Conservation (phyloP, 164 flowering plant genomes). For the Vitis riparia region DNA sequence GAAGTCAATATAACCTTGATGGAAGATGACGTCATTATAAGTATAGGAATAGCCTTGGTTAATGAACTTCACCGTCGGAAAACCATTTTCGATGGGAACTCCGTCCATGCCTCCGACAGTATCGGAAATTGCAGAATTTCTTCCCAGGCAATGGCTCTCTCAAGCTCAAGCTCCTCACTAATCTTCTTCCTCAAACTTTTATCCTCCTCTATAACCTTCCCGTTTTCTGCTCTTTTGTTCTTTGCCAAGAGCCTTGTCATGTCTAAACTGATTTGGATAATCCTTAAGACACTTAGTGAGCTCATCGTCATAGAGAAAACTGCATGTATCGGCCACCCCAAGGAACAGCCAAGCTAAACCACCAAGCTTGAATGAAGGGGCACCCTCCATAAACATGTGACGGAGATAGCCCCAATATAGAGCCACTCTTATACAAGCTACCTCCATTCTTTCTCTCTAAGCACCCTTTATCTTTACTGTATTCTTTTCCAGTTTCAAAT, state of each 20-base stretch:
- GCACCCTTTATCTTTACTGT: slow-evolving; percentile 47
- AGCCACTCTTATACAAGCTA: slow-evolving; percentile 47
- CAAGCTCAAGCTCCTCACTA: too few species aligned
- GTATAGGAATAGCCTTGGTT: slow-evolving; percentile 83
- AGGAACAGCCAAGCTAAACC: too few species aligned
- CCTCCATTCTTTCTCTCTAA: slow-evolving; percentile 46
- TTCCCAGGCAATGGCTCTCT: too few species aligned
- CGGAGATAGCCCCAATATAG: slow-evolving; percentile 95
- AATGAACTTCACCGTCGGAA: slow-evolving; percentile 62
- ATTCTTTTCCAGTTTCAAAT: slow-evolving; percentile 56
- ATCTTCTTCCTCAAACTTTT: too few species aligned
- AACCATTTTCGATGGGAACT: slow-evolving; percentile 62
- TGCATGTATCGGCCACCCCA: slow-evolving; percentile 95
- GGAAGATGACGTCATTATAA: slow-evolving; percentile 90
- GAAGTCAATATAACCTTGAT: slow-evolving; percentile 89
- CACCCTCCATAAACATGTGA: slow-evolving; percentile 96
- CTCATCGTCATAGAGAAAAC: slow-evolving; percentile 90
- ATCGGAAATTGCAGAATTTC: background rate
- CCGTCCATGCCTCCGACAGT: slow-evolving; percentile 12
- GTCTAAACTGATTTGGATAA: slow-evolving; percentile 83
- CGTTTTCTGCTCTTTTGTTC: slow-evolving; percentile 76
- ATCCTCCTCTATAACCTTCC: too few species aligned
- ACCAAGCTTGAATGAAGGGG: slow-evolving; percentile 68
- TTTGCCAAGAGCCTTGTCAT: slow-evolving; percentile 78
- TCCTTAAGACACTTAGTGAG: slow-evolving; percentile 68